A percentile compares a stretch with the other conserved stretches of the same genome.
Evolutionary conservation across 2,329 filamentous ascomycete genomes (phyloP).

Genomic region (Talaromyces sp.): DNA sequence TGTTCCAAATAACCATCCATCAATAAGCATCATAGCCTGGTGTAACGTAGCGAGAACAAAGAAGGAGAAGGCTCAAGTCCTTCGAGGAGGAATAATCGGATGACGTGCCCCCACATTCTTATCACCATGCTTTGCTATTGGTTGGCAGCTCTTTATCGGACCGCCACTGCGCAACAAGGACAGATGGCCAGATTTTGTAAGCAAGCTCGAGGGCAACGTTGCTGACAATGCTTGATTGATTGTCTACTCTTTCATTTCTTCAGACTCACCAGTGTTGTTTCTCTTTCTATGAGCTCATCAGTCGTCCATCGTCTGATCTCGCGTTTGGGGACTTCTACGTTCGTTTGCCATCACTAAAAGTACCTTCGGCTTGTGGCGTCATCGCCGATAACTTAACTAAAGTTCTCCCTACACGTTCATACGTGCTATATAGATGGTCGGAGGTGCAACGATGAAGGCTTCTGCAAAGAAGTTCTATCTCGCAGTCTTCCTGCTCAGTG

Average conservation of each 20-base stretch:
- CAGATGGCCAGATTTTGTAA: constrained; percentile 15
- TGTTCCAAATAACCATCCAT: neutral
- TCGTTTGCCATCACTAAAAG: neutral
- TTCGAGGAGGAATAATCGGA: neutral
- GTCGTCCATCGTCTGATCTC: neutral
- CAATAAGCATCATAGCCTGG: neutral
- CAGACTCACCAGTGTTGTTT: neutral
- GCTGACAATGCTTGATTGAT: neutral
- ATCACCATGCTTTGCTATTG: neutral
- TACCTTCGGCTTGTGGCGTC: neutral
- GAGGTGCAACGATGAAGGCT: constrained; percentile 45
- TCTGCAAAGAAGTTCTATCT: constrained; percentile 58
- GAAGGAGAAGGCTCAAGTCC: neutral
- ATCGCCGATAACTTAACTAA: neutral
- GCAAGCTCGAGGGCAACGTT: neutral
- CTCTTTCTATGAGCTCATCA: no score
- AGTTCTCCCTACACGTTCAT: constrained; percentile 6
- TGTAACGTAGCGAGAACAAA: neutral
- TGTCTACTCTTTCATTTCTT: neutral
- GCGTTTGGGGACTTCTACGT: neutral
- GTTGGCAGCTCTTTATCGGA: neutral
- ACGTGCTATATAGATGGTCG: neutral
- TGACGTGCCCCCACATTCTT: neutral
- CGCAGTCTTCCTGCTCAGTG: constrained; percentile 58
- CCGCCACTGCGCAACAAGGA: constrained; percentile 13